Evolutionary conservation across 2,329 filamentous ascomycete species (phyloP).

Genomic region (Coniella lustricola): DNA sequence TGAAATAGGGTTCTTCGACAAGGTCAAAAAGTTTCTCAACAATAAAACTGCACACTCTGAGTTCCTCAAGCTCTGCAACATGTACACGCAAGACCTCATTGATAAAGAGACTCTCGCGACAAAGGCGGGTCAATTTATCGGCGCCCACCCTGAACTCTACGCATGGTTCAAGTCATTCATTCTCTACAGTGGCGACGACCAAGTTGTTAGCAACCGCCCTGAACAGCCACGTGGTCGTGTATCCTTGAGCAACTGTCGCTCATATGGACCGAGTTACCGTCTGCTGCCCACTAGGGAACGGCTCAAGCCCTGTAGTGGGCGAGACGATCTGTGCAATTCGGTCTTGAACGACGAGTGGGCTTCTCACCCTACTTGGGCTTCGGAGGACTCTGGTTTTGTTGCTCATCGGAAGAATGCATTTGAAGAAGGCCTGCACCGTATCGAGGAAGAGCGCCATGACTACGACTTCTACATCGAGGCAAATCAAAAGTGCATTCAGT

Average conservation of each 20-base stretch:
- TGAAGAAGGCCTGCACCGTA: slow-evolving; percentile 89
- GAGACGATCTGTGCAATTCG: slow-evolving; percentile 87
- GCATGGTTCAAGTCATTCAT: slow-evolving; percentile 82
- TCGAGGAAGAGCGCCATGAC: slow-evolving; percentile 96
- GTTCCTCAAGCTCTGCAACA: slow-evolving; percentile 93
- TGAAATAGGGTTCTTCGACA: slow-evolving; percentile 89
- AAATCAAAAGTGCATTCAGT: slow-evolving; percentile 88
- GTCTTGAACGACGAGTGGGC: slow-evolving; percentile 98
- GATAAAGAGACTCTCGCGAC: slow-evolving; percentile 76
- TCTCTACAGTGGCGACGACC: slow-evolving; percentile 67
- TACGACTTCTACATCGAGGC: slow-evolving; percentile 98
- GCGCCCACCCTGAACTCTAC: slow-evolving; percentile 82
- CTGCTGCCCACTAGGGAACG: slow-evolving; percentile 85
- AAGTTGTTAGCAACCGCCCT: slow-evolving; percentile 71
- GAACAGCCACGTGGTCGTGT: slow-evolving; percentile 71
- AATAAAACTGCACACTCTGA: slow-evolving; percentile 92
- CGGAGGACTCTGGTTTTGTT: slow-evolving; percentile 95
- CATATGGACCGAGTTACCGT: slow-evolving; percentile 92
- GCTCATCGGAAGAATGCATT: slow-evolving; percentile 95
- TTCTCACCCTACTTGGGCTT: slow-evolving; percentile 97
- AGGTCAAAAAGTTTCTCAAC: slow-evolving; percentile 90
- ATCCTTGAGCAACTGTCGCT: slow-evolving; percentile 91
- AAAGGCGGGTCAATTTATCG: slow-evolving; percentile 79
- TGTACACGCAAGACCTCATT: slow-evolving; percentile 90
- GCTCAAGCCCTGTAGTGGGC: slow-evolving; percentile 84